phyloP scores from a whole-genome alignment of 2,329 filamentous ascomycete species.

The Ambrosiella xylebori region DNA sequence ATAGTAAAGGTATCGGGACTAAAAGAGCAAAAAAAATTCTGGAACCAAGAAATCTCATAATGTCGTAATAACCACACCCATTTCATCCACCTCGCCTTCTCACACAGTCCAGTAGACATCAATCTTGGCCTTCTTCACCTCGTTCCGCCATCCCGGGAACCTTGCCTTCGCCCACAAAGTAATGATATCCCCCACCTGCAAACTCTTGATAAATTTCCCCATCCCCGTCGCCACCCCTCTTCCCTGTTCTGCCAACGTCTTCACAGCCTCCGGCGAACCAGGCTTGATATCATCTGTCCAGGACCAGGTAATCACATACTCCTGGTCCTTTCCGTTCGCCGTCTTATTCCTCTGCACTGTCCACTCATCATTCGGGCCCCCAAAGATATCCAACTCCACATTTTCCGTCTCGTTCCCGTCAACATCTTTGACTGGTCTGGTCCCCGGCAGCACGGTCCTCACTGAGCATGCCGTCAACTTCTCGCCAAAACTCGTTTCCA shows the following conservation, averaged over 20 bases:
- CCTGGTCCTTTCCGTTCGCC: conserved; percentile 20
- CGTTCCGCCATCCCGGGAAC: conserved; percentile 37
- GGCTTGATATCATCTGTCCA: conserved; percentile 31
- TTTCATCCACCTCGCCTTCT: neutral
- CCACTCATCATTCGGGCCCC: conserved; percentile 20
- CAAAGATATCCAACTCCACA: conserved; percentile 20
- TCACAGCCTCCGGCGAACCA: conserved; percentile 22
- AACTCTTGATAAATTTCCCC: conserved; percentile 36
- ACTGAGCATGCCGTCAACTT: conserved; percentile 21
- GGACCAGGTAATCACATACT: conserved; percentile 36
- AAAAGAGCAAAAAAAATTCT: neutral
- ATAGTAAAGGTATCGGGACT: no score
- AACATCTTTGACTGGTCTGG: conserved; percentile 11
- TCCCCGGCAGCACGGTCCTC: conserved; percentile 22
- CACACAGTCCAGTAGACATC: conserved; percentile 39
- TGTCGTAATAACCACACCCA: neutral
- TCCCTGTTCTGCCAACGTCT: conserved; percentile 25
- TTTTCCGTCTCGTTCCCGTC: conserved; percentile 14
- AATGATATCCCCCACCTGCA: conserved; percentile 43
- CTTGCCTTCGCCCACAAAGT: conserved; percentile 44
- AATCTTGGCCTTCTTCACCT: conserved; percentile 31
- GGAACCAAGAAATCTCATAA: neutral
- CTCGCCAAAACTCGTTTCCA: neutral
- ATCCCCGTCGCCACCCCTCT: conserved; percentile 33
- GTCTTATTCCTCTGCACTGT: conserved; percentile 32